Base-by-base conservation (phyloP, 164 flowering plant species). In the Sextonia rubra region DNA sequence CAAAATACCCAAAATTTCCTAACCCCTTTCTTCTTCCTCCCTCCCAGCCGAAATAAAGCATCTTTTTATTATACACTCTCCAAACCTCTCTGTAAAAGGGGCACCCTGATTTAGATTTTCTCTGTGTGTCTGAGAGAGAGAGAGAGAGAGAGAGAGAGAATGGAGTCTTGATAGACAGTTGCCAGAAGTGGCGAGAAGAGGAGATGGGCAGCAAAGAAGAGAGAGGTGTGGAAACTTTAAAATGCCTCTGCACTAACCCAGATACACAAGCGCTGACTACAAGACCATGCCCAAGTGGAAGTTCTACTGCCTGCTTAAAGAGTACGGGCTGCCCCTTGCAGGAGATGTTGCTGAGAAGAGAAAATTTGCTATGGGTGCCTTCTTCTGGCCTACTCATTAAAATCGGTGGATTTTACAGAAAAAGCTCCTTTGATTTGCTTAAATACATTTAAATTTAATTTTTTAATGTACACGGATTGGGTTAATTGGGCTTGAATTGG, bases 191-290 rank as follows among this genome's bases (percentile, higher is more conserved):
- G 60, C 15, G 12, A 27, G 60, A 44, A 2, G 69, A n/a, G n/a
- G n/a, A 68, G 65, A 55, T 12, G 76, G 64, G 63, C 62, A 55
- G 49, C 48, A 15, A 8, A 23, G 27, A 61, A 71, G 55, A 25
- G 70, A 70, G 65, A 52, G 48, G 29, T 49, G 72, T 6, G 68
- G 68, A 20, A 47, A 70, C 68, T 83, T 83, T 66, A 76, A 82
- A 56, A 84, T 84, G 86, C 86, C 86, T 2, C 71, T 84, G 60
- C 86, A 84, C 76, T 84, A 84, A 58, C 86, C 86, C 8, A 78
- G 79, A 68, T 82, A 79, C 82, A 80, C 56, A 47, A 71, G 37
- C 30, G 66, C 75, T 1, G 86, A 84, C 23, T 84, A 84, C 44
- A 75, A 82, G 76, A 66, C 69, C 32, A 84, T 84, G 86, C 84